These are phyloP conservation scores for Tephrocybe rancida DNA, from an alignment of 768 basidiomycete genomes.

Conservation along the genomic window DNA sequence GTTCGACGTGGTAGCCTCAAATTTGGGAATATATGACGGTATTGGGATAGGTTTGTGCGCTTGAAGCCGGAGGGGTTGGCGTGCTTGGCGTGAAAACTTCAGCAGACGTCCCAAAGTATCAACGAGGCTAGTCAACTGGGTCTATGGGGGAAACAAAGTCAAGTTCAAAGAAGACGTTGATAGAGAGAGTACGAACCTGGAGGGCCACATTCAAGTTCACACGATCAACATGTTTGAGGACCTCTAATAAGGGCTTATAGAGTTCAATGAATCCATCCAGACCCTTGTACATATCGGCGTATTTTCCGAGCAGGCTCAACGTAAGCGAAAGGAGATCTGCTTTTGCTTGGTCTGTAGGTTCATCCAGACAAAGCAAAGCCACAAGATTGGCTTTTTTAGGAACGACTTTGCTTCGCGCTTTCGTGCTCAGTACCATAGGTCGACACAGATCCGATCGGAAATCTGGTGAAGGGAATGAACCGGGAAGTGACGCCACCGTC, in stretches of 20 bases:
- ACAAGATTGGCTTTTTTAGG: slow-evolving; percentile 50
- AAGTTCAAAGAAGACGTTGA: slow-evolving; percentile 3
- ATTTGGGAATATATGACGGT: slow-evolving; percentile 90
- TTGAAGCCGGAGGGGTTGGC: slow-evolving; percentile 83
- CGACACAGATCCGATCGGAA: slow-evolving; percentile 52
- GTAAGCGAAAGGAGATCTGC: slow-evolving; percentile 67
- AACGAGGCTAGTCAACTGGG: slow-evolving; percentile 41
- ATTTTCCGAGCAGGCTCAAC: slow-evolving; percentile 65
- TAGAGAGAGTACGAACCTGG: slow-evolving; percentile 45
- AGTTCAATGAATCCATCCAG: slow-evolving; percentile 86
- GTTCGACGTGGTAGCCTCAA: slow-evolving; percentile 75
- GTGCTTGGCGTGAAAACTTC: slow-evolving; percentile 70
- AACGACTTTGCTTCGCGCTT: slow-evolving; percentile 40
- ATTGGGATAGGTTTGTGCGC: slow-evolving; percentile 97
- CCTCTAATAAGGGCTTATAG: slow-evolving; percentile 63
- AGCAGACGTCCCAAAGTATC: slow-evolving; percentile 64
- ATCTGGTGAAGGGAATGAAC: slow-evolving; percentile 73
- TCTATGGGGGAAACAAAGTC: slow-evolving; percentile 38
- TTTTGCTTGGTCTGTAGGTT: slow-evolving; percentile 65
- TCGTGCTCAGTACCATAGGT: slow-evolving; percentile 39
- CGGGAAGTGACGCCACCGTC: slow-evolving; percentile 54
- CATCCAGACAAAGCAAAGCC: slow-evolving; percentile 36
- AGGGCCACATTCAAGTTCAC: slow-evolving; percentile 50
- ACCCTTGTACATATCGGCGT: slow-evolving; percentile 75
- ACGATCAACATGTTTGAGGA: slow-evolving; percentile 57